Percentiles rank a stretch among this genome's conserved stretches.
Evolutionary conservation across 192 early-diverging fungal species (phyloP).

Genomic region (Umbelopsis vinacea): DNA sequence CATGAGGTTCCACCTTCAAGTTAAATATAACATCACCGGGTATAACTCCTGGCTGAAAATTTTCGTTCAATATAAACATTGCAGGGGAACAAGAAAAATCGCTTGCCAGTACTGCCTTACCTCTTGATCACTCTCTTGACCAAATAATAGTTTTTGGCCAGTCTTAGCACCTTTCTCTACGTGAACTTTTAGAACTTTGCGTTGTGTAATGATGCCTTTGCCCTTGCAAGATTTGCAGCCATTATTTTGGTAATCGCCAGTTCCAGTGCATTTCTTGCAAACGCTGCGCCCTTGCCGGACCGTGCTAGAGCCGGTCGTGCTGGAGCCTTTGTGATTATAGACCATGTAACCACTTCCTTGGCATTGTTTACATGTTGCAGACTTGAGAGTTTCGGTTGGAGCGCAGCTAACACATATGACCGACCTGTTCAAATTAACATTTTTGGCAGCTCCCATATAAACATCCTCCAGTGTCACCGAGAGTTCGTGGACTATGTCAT

Average conservation of each 20-base stretch:
- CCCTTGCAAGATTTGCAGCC: constrained; percentile 71
- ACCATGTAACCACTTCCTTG: constrained; percentile 85
- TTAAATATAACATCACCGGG: constrained; percentile 89
- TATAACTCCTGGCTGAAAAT: constrained; percentile 77
- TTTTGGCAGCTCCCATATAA: constrained; percentile 84
- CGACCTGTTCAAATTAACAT: constrained; percentile 90
- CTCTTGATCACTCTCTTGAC: constrained; percentile 91
- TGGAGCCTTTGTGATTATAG: too few relatives aligned
- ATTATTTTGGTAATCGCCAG: constrained; percentile 7
- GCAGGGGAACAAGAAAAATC: neutral
- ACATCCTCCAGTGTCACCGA: constrained; percentile 85
- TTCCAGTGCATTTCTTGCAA: constrained; percentile 80
- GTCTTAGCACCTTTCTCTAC: constrained; percentile 96
- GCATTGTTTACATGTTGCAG: constrained; percentile 70
- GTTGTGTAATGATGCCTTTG: constrained; percentile 81
- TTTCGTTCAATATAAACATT: too few relatives aligned
- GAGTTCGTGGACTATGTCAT: constrained; percentile 86
- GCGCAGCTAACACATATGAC: constrained; percentile 85
- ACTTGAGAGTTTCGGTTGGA: constrained; percentile 1
- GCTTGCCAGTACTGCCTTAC: neutral
- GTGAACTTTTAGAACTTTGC: constrained; percentile 93
- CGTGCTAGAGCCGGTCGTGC: constrained; percentile 96
- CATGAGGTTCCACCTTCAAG: constrained; percentile 69
- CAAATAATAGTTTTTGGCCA: constrained; percentile 89
- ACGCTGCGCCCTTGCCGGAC: constrained; percentile 88